Percentiles rank a stretch among this genome's conserved stretches.
These are phyloP conservation scores for Talaromyces sp. DNA, from an alignment of 2,329 filamentous ascomycete genomes.

Conservation along the genomic window DNA sequence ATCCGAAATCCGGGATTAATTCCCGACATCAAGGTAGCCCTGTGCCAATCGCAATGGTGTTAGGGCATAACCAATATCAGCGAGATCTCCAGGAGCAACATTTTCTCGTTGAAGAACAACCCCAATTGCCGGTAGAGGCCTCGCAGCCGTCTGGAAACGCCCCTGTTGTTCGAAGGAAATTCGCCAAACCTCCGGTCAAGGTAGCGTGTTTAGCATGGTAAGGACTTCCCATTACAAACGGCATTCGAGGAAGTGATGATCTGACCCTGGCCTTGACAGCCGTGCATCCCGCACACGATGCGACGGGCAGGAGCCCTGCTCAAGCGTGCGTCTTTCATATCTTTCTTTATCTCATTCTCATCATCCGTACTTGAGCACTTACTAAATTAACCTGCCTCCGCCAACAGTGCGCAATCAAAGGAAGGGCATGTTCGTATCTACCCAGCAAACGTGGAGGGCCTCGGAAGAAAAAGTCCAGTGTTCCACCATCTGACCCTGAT, in stretches of 20 bases:
- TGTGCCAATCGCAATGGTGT: slow-evolving; percentile 24
- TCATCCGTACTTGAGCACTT: neutral
- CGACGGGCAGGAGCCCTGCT: slow-evolving; percentile 44
- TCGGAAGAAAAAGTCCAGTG: slow-evolving; percentile 38
- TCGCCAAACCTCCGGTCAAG: slow-evolving; percentile 45
- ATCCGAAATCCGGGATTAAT: neutral
- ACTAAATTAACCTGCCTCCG: slow-evolving; percentile 14
- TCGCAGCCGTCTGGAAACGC: slow-evolving; percentile 26
- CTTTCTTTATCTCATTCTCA: neutral
- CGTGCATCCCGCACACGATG: slow-evolving; percentile 44
- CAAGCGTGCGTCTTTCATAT: slow-evolving; percentile 35
- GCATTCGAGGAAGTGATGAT: slow-evolving; percentile 8
- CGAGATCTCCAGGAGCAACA: slow-evolving; percentile 13
- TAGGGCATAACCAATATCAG: slow-evolving; percentile 21
- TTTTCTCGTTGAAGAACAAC: slow-evolving; percentile 8
- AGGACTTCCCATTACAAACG: slow-evolving; percentile 18
- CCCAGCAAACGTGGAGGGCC: slow-evolving; percentile 46
- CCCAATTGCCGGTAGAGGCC: slow-evolving; percentile 7
- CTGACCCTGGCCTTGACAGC: slow-evolving; percentile 25
- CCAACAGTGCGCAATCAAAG: slow-evolving; percentile 39
- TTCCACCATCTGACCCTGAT: slow-evolving; percentile 24
- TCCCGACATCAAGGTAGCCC: slow-evolving; percentile 8
- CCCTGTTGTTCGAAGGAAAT: slow-evolving; percentile 39
- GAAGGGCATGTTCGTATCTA: slow-evolving; percentile 41
- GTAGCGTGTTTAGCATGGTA: slow-evolving; percentile 45